phyloP scores from a whole-genome alignment of 179 eudicot genomes.

The Vitellaria paradoxa region DNA sequence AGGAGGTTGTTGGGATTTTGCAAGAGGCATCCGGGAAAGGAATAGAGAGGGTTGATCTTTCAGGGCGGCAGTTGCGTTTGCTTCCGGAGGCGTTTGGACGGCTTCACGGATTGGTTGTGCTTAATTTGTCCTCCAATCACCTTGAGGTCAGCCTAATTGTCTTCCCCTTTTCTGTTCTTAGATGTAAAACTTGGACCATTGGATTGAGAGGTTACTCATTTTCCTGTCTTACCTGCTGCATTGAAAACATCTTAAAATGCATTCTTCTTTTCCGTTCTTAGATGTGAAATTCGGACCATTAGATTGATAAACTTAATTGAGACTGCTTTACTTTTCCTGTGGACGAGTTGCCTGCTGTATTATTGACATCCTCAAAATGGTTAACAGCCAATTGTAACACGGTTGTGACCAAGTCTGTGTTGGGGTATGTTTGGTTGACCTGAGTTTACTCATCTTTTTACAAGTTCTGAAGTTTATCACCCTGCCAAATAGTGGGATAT shows the following conservation, averaged over 20 bases:
- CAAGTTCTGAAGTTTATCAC: too few species aligned
- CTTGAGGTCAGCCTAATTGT: constrained; percentile 53
- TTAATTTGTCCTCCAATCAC: constrained; percentile 74
- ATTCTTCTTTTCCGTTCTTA: not conserved
- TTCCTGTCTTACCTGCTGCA: too few species aligned
- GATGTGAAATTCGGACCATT: not conserved
- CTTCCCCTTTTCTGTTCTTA: not conserved
- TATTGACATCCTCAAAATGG: not conserved
- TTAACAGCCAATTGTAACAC: not conserved
- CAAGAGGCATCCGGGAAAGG: constrained; percentile 39
- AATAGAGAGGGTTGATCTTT: constrained; percentile 50
- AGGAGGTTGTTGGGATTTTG: constrained; percentile 65
- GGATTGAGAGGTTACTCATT: too few species aligned
- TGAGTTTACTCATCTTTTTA: too few species aligned
- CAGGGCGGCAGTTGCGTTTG: constrained; percentile 46
- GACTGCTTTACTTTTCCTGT: not conserved
- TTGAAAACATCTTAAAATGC: too few species aligned
- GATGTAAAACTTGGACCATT: not conserved
- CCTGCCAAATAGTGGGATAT: too few species aligned
- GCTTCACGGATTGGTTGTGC: constrained; percentile 42
- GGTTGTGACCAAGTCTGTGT: not conserved
- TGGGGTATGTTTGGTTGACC: too few species aligned
- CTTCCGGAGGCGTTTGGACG: constrained; percentile 80
- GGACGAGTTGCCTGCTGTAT: not conserved
- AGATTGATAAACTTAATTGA: not conserved